Evolutionary conservation across 352 stramenopile genomes (phyloP).

Genomic region (Phytophthora vignae): DNA sequence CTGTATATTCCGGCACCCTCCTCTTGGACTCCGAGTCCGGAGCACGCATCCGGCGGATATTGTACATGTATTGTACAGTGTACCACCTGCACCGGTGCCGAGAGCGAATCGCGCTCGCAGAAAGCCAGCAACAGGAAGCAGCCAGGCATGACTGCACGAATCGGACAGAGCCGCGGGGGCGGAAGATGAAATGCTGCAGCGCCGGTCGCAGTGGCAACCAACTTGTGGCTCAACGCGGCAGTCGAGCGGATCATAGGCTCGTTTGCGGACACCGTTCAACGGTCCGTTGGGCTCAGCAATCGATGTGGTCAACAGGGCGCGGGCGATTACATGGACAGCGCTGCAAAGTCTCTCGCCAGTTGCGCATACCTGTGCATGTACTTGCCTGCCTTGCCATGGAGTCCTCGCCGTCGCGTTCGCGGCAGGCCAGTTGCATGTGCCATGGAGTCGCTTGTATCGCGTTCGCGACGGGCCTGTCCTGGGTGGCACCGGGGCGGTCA

Average conservation of each 20-base stretch:
- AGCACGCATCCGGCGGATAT: background rate
- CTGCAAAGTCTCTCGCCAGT: constrained; percentile 22
- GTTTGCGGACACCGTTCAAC: constrained; percentile 23
- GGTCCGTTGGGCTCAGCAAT: constrained; percentile 30
- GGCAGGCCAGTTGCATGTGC: constrained; percentile 4
- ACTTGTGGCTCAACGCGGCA: constrained; percentile 25
- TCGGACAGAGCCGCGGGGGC: constrained; percentile 37
- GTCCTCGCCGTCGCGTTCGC: constrained; percentile 4
- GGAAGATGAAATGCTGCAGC: constrained; percentile 45
- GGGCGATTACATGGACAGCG: constrained; percentile 11
- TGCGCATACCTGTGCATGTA: background rate
- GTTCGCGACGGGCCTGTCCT: constrained; percentile 16
- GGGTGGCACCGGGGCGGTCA: background rate
- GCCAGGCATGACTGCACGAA: constrained; percentile 25
- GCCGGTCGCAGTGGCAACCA: constrained; percentile 24
- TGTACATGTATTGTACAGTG: too few relatives aligned
- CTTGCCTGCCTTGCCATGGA: constrained; percentile 17
- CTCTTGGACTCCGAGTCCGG: constrained; percentile 6
- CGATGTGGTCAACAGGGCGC: constrained; percentile 10
- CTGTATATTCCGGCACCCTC: too few relatives aligned
- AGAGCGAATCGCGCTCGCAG: constrained; percentile 5
- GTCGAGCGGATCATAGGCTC: background rate
- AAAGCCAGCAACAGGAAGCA: constrained; percentile 30
- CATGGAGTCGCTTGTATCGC: constrained; percentile 7
- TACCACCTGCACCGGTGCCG: constrained; percentile 12